Evolutionary conservation across 768 basidiomycete species (phyloP).

Genomic region (Amanita molliuscula): DNA sequence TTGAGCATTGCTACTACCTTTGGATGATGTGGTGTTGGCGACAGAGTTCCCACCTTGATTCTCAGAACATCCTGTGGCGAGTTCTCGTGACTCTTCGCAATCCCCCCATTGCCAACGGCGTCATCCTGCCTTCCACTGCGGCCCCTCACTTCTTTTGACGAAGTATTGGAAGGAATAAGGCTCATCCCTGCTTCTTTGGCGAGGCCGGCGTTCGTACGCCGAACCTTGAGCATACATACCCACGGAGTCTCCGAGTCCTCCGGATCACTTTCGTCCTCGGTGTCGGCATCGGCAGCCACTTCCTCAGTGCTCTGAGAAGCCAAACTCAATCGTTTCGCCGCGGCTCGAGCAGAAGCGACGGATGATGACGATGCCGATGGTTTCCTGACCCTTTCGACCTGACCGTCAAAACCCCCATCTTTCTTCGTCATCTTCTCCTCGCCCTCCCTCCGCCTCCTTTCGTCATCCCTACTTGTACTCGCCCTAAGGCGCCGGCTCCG

Average conservation of each 20-base stretch:
- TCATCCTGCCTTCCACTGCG: conserved; percentile 5
- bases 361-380: conserved; percentile 9
- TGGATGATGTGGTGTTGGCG: conserved; percentile 92
- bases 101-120: conserved; percentile 7
- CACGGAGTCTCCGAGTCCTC: conserved; percentile 97
- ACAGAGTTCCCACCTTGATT: conserved; percentile 74
- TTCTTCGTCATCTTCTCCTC: conserved; percentile 5
- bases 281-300: conserved; percentile 24
- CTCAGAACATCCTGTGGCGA: conserved; percentile 25
- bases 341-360: conserved; percentile 17
- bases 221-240: conserved; percentile 75
- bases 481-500: neutral
- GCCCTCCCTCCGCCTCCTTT: neutral
- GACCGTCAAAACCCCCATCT: conserved; percentile 10
- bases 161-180: neutral
- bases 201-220: conserved; percentile 23
- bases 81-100: conserved; percentile 7
- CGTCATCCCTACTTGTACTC: conserved; percentile 2
- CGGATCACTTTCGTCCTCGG: conserved; percentile 80
- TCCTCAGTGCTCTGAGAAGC: conserved; percentile 6
- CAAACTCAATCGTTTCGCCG: conserved; percentile 9
- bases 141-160: neutral
- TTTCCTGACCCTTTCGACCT: conserved; percentile 31
- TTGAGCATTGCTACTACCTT: conserved; percentile 89
- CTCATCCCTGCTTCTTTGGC: conserved; percentile 8